phyloP scores from a whole-genome alignment of 768 basidiomycete species.

The Galerina marginata region DNA sequence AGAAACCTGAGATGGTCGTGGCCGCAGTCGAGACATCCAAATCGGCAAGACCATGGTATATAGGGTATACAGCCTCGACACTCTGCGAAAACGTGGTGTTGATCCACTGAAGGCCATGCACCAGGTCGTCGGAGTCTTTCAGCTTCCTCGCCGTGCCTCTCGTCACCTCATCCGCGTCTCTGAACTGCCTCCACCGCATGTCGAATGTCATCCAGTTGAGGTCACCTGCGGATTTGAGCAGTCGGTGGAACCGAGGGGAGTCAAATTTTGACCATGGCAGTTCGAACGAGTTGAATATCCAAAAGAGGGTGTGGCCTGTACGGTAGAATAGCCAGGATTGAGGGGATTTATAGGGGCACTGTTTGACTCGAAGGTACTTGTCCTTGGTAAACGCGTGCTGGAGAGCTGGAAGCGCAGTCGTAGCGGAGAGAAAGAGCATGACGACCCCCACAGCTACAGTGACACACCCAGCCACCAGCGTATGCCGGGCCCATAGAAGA shows the following conservation, averaged over 20 bases:
- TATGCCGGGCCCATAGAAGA: slow-evolving; percentile 29
- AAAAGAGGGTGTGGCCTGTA: slow-evolving; percentile 24
- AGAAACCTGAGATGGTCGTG: slow-evolving; percentile 27
- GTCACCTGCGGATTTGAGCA: slow-evolving; percentile 25
- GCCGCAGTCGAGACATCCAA: slow-evolving; percentile 18
- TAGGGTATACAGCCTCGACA: slow-evolving; percentile 32
- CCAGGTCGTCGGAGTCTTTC: slow-evolving; percentile 28
- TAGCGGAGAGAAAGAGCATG: slow-evolving; percentile 28
- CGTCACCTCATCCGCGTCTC: slow-evolving; percentile 31
- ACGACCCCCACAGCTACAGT: slow-evolving; percentile 24
- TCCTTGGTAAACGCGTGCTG: slow-evolving; percentile 31
- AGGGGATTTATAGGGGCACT: slow-evolving; percentile 40
- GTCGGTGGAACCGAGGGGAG: slow-evolving; percentile 28
- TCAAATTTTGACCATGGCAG: slow-evolving; percentile 30
- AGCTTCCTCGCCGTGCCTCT: slow-evolving; percentile 27
- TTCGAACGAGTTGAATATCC: slow-evolving; percentile 24
- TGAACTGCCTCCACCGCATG: slow-evolving; percentile 35
- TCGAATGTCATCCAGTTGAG: slow-evolving; percentile 34
- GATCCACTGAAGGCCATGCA: slow-evolving; percentile 34
- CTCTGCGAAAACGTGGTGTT: slow-evolving; percentile 34
- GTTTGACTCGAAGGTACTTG: slow-evolving; percentile 28
- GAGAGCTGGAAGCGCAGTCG: slow-evolving; percentile 32
- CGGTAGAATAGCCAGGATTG: slow-evolving; percentile 30
- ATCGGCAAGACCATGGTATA: slow-evolving; percentile 28
- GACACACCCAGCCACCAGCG: slow-evolving; percentile 23